Conservation (phyloP, 352 stramenopile species). For the Globisporangium megalacanthum region DNA sequence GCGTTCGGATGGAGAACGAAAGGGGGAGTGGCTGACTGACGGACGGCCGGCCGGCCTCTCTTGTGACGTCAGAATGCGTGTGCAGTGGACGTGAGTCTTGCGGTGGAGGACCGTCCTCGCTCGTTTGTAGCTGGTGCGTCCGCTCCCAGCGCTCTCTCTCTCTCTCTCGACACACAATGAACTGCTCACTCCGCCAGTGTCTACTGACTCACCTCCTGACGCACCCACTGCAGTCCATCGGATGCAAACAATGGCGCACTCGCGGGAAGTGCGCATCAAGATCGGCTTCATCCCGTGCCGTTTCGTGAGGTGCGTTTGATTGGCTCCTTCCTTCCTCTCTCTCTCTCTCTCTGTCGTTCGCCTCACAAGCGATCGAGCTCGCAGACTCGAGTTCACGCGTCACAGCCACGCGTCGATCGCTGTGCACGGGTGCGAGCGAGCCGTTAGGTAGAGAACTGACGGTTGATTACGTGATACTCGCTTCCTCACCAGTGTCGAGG, state of each 20-base stretch:
- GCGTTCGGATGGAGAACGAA: background rate
- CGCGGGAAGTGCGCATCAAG: conserved; percentile 46
- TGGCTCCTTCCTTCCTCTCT: background rate
- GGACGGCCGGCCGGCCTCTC: background rate
- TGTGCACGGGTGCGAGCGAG: conserved; percentile 51
- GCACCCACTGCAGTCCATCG: conserved; percentile 31
- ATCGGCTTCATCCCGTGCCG: conserved; percentile 58
- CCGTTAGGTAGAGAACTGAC: background rate
- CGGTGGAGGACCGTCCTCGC: conserved; percentile 53
- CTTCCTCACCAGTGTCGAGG: background rate
- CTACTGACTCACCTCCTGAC: too few relatives aligned
- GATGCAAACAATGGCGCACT: conserved; percentile 43
- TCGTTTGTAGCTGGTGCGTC: conserved; percentile 49
- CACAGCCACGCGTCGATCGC: conserved; percentile 47
- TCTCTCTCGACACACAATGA: too few relatives aligned
- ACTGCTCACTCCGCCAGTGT: too few relatives aligned
- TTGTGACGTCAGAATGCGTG: conserved; percentile 45
- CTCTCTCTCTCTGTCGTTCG: background rate
- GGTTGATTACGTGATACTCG: background rate
- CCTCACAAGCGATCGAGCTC: background rate
- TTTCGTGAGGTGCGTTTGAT: conserved; percentile 38
- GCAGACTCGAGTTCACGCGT: conserved; percentile 50
- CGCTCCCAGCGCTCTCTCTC: too few relatives aligned
- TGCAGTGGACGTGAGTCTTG: conserved; percentile 54
- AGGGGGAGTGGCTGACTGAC: too few relatives aligned